Base-by-base conservation (phyloP, 2,329 filamentous ascomycete genomes). In the Pseudopyrenochaeta lycopersici region DNA sequence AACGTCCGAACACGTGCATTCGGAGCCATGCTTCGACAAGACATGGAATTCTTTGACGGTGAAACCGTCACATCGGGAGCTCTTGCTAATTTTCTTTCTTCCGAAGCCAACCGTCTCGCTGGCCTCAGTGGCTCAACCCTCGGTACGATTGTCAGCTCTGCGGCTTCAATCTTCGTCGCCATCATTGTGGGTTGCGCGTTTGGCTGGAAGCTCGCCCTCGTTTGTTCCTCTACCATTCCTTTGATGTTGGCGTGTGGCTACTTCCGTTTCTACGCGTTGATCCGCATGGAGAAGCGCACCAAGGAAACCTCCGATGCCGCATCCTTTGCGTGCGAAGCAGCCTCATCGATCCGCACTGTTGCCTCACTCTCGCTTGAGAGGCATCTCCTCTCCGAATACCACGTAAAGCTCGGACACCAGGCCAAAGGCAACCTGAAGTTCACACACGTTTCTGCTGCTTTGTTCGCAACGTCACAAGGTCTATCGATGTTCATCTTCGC, bases 301-400 rank as follows among this genome's bases (percentile, higher is more conserved):
- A 62, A 91, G 90, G 2, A 97, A 96, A 71, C 87, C 89, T 72
- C 73, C 85, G 83, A 84, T 31, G 96, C 92, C 47, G 94, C 94
- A 5, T 89, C 88, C 45, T 98, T 90, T 72, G 95, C 95, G 9
- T 97, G 93, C 49, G 95, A 99, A 75, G 93, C 94, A 38, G 96
- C 95, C 20, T 93, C 91, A 1, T 91, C 93, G 4, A 97, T 98
- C 64, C 90, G 94, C 48, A 98, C 95, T 3, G 94, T 98, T n/a
- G 94, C 93, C 3, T 90, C 92, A 2, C 83, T 98, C 32, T 97
- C 93, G 0, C 87, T 94, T 7, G 95, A 99, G 77, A 77, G 84
- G 0, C 91, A 97, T 69, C 91, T 98, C 1, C 84, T 91, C 64
- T 67, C 76, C 3, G 82, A 89, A 46, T 99, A 98, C 76, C 87